Percentiles rank a stretch among this genome's conserved stretches.
These are phyloP conservation scores for Drechslerella stenobrocha DNA, from an alignment of 2,329 filamentous ascomycete genomes.

Conservation along the genomic window DNA sequence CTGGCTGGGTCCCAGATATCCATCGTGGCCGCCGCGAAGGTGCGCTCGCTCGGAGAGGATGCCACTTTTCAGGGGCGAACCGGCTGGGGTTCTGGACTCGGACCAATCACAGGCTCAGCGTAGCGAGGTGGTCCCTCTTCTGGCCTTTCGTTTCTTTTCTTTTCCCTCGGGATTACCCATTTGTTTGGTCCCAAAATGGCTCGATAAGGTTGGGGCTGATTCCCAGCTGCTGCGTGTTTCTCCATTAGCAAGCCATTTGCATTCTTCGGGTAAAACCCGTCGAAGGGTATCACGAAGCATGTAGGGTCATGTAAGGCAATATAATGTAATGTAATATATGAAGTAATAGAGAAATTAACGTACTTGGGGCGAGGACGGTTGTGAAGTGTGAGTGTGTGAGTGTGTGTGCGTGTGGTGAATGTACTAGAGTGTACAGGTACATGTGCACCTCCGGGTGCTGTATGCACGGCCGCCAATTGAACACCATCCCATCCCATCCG, in stretches of 20 bases:
- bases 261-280: constrained; percentile 3
- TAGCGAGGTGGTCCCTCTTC: constrained; percentile 22
- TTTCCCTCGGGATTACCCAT: constrained; percentile 40
- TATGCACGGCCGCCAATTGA: too few relatives aligned
- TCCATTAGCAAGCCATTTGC: constrained; percentile 10
- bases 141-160: constrained; percentile 7
- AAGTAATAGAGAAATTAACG: too few relatives aligned
- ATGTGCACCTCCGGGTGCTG: too few relatives aligned
- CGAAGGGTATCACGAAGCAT: neutral
- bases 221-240: constrained; percentile 30
- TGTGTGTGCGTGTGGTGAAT: too few relatives aligned
- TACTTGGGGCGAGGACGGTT: too few relatives aligned
- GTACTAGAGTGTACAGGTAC: too few relatives aligned
- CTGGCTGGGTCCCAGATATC: constrained; percentile 3
- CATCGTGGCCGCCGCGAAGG: constrained; percentile 2
- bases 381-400: too few relatives aligned
- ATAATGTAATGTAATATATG: constrained; percentile 5
- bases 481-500: too few relatives aligned
- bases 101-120: constrained; percentile 26
- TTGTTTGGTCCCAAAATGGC: constrained; percentile 17
- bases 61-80: constrained; percentile 20
- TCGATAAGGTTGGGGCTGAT: constrained; percentile 47
- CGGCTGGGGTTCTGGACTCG: constrained; percentile 14
- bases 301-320: neutral
- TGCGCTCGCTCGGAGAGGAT: neutral